Evolutionary conservation across 768 basidiomycete species (phyloP).

Genomic region (Gloeostereum incarnatum): DNA sequence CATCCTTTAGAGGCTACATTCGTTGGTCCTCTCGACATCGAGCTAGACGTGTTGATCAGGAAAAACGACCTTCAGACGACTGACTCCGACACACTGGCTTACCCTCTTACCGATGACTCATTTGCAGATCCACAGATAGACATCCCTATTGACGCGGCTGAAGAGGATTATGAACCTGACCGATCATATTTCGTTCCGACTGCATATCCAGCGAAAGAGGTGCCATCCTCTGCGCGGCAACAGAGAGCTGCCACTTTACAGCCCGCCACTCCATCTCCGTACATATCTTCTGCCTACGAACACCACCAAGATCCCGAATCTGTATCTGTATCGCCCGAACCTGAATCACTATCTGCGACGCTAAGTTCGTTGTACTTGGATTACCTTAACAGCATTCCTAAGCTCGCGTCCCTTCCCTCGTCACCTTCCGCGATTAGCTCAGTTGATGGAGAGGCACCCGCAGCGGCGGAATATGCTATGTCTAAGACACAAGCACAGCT

Average conservation of each 20-base stretch:
- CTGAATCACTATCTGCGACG: slow-evolving; percentile 16
- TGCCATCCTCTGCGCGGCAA: neutral
- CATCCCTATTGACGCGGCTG: no score
- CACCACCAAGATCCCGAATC: neutral
- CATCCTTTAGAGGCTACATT: no score
- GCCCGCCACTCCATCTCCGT: neutral
- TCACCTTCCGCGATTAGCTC: slow-evolving; percentile 10
- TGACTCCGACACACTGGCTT: no score
- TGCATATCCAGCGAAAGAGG: no score
- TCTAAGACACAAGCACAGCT: slow-evolving; percentile 57
- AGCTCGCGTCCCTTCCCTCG: slow-evolving; percentile 31
- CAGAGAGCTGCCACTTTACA: neutral
- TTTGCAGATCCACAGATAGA: no score
- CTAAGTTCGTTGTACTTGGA: slow-evolving; percentile 40
- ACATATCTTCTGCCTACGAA: neutral
- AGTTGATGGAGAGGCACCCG: slow-evolving; percentile 7
- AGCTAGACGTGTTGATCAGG: no score
- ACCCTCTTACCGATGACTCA: no score
- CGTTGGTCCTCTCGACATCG: no score
- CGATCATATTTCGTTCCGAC: no score
- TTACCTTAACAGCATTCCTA: slow-evolving; percentile 37
- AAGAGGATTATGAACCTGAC: no score
- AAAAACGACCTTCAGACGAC: no score
- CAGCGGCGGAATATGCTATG: slow-evolving; percentile 35
- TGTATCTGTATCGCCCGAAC: neutral